These are phyloP conservation scores for Eucalyptus virginea DNA, from an alignment of 345 rosid genomes.

Conservation along the genomic window DNA sequence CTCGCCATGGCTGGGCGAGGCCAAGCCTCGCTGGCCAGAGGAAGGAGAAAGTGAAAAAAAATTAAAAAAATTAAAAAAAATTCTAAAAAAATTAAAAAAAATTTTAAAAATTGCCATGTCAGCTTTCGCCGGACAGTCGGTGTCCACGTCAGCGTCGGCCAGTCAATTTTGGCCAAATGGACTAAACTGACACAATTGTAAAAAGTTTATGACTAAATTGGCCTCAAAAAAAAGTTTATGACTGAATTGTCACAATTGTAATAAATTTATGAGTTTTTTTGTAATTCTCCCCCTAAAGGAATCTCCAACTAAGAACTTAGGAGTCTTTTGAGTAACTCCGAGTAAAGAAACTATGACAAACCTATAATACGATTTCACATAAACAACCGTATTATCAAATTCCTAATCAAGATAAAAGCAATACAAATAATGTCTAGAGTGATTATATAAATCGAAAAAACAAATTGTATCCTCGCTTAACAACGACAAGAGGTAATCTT, in stretches of 20 bases:
- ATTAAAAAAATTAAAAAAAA: no score
- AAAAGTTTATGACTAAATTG: no score
- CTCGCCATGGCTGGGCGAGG: no score
- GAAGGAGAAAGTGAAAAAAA: no score
- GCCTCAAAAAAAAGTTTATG: accelerated
- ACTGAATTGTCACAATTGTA: no score
- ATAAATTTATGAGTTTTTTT: no score
- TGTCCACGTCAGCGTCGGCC: accelerated
- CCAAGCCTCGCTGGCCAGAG: no score
- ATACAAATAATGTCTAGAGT: neutral
- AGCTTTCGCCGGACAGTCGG: accelerated
- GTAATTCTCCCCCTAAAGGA: no score
- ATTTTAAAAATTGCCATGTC: no score
- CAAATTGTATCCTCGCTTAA: neutral
- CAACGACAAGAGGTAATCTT: neutral
- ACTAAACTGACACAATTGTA: no score
- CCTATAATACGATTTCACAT: neutral
- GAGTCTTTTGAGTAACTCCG: neutral
- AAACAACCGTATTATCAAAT: neutral
- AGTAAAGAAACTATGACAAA: neutral
- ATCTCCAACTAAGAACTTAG: neutral
- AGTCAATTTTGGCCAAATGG: accelerated
- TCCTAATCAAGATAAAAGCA: neutral
- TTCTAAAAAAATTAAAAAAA: no score
- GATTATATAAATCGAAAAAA: neutral